A percentile compares a stretch with the other conserved stretches of the same genome.
phyloP scores from a whole-genome alignment of 1,284 basidiomycete genomes.

The Irpex sp. region DNA sequence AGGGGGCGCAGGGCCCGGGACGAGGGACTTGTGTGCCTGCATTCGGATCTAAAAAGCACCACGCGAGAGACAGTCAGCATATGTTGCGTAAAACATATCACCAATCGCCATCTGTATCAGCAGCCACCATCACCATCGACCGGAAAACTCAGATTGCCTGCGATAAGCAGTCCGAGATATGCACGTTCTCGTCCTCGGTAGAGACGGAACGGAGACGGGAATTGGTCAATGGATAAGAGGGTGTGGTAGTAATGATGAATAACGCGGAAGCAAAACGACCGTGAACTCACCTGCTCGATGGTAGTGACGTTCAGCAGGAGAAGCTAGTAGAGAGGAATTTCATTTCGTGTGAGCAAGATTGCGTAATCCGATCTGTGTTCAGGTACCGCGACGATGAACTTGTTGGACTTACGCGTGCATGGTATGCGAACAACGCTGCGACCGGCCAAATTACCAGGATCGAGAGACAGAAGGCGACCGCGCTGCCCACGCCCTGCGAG shows the following conservation, averaged over 20 bases:
- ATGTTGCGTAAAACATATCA: neutral
- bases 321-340: conserved; percentile 41
- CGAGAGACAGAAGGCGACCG: conserved; percentile 70
- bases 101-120: neutral
- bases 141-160: neutral
- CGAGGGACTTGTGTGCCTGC: conserved; percentile 69
- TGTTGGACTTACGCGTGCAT: conserved; percentile 63
- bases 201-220: neutral
- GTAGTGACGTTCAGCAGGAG: conserved; percentile 85
- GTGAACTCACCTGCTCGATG: conserved; percentile 77
- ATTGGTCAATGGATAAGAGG: neutral
- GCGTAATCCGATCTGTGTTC: neutral
- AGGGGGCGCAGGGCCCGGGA: conserved; percentile 57
- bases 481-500: conserved; percentile 65
- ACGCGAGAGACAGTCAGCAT: conserved; percentile 1
- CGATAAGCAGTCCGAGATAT: neutral
- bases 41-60: conserved; percentile 57
- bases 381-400: neutral
- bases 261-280: neutral
- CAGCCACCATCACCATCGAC: neutral
- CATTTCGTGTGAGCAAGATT: neutral
- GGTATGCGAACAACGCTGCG: conserved; percentile 74
- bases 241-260: neutral
- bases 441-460: conserved; percentile 79
- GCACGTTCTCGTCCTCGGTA: neutral